These are phyloP conservation scores for Aspergillus diversus DNA, from an alignment of 495 filamentous ascomycete genomes.

Conservation along the genomic window DNA sequence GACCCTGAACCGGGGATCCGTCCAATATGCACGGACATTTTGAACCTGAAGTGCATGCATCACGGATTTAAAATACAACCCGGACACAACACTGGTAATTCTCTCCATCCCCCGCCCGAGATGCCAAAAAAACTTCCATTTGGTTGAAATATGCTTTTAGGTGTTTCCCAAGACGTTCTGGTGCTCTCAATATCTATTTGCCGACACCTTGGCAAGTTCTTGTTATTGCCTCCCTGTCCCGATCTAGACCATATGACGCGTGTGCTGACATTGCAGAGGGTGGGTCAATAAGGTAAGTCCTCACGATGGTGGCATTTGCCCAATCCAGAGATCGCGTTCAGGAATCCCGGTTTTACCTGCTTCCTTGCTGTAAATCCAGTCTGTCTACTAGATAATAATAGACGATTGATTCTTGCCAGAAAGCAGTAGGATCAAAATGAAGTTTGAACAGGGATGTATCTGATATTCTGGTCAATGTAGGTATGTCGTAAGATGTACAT, in stretches of 20 bases:
- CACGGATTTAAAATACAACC: too few species aligned
- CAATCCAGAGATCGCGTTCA: background rate
- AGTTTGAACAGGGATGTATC: background rate
- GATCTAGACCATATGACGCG: background rate
- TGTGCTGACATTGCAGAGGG: conserved; percentile 4
- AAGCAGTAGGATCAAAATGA: background rate
- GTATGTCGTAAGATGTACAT: too few species aligned
- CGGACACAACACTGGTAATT: too few species aligned
- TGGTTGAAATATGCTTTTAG: background rate
- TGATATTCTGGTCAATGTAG: too few species aligned
- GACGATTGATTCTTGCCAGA: background rate
- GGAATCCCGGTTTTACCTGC: background rate
- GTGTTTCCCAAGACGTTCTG: background rate
- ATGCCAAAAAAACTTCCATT: background rate
- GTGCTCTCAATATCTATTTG: background rate
- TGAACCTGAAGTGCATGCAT: background rate
- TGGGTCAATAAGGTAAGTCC: conserved; percentile 1
- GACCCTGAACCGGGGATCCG: background rate
- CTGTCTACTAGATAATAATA: background rate
- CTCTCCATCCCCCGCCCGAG: too few species aligned
- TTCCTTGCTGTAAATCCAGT: background rate
- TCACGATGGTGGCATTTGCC: background rate
- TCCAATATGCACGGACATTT: background rate
- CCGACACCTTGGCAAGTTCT: background rate
- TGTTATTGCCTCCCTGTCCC: background rate